Percentiles rank a stretch among this genome's conserved stretches.
Conservation (phyloP, 257 asterid species). For the Capsicum chinense region DNA sequence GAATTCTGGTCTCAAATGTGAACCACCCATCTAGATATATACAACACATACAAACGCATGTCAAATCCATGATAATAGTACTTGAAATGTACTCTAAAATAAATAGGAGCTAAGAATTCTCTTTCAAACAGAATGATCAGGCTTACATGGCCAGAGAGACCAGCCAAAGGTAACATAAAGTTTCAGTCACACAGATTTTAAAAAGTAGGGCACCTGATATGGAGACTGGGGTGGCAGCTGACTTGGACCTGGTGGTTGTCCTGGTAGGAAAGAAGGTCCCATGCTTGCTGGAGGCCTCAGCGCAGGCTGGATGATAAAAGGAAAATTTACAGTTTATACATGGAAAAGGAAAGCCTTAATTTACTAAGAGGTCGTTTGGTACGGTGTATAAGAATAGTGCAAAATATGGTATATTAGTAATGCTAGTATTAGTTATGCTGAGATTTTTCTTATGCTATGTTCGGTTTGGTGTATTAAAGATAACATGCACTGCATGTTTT, state of each 20-base stretch:
- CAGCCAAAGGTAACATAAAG: background rate
- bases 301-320: slow-evolving; percentile 61
- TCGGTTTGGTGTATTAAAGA: no score
- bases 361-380: background rate
- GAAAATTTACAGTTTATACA: slow-evolving; percentile 31
- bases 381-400: no score
- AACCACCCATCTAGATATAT: slow-evolving; percentile 62
- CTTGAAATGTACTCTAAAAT: background rate
- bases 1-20: slow-evolving; percentile 77
- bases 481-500: no score
- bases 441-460: no score
- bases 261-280: slow-evolving; percentile 78
- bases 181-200: slow-evolving; percentile 26
- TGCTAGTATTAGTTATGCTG: no score
- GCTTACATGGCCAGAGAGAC: background rate
- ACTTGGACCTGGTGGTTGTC: slow-evolving; percentile 69
- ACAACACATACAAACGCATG: slow-evolving; percentile 8
- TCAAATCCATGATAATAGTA: background rate
- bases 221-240: slow-evolving; percentile 63
- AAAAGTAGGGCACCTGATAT: slow-evolving; percentile 66
- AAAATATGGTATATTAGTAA: no score
- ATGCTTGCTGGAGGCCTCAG: slow-evolving; percentile 60
- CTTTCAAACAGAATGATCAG: slow-evolving; percentile 20
- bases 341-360: background rate
- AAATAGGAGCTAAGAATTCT: background rate